Evolutionary conservation across 257 asterid species (phyloP).

Genomic region (Lavandula angustifolia): DNA sequence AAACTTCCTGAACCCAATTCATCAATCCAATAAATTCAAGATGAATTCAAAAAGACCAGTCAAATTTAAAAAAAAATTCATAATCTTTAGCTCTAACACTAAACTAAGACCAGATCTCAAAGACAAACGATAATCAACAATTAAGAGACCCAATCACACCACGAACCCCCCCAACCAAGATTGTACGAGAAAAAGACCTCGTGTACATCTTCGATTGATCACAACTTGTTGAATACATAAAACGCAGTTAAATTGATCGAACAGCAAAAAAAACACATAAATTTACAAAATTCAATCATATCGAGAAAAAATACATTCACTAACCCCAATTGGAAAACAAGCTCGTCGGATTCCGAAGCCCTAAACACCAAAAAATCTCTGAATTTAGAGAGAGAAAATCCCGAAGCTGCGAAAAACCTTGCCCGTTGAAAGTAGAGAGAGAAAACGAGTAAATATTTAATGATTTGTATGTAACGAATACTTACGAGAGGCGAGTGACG

Average conservation of each 20-base stretch:
- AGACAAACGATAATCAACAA: slow-evolving; percentile 30
- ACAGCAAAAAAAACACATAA: slow-evolving; percentile 29
- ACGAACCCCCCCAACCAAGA: background rate
- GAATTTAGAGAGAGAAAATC: slow-evolving; percentile 49
- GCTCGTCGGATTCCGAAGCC: slow-evolving; percentile 38
- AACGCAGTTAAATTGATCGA: slow-evolving; percentile 38
- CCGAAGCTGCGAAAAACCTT: slow-evolving; percentile 55
- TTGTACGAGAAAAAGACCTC: slow-evolving; percentile 16
- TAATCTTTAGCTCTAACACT: slow-evolving; percentile 17
- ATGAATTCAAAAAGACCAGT: slow-evolving; percentile 23
- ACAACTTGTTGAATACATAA: slow-evolving; percentile 26
- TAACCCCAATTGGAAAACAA: slow-evolving; percentile 45
- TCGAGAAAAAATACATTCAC: slow-evolving; percentile 25
- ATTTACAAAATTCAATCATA: slow-evolving; percentile 31
- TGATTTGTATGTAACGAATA: slow-evolving; percentile 89
- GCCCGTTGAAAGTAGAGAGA: slow-evolving; percentile 79
- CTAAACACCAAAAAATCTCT: slow-evolving; percentile 25
- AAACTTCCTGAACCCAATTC: slow-evolving; percentile 32
- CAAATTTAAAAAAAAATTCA: slow-evolving; percentile 23
- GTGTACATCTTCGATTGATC: slow-evolving; percentile 28
- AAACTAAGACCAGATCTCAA: slow-evolving; percentile 57
- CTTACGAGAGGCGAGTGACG: slow-evolving; percentile 58
- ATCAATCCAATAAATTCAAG: slow-evolving; percentile 30
- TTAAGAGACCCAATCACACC: slow-evolving; percentile 37
- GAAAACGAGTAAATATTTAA: slow-evolving; percentile 42